Evolutionary conservation across 768 basidiomycete genomes (phyloP).

Genomic region (Phylloporus scabripes): DNA sequence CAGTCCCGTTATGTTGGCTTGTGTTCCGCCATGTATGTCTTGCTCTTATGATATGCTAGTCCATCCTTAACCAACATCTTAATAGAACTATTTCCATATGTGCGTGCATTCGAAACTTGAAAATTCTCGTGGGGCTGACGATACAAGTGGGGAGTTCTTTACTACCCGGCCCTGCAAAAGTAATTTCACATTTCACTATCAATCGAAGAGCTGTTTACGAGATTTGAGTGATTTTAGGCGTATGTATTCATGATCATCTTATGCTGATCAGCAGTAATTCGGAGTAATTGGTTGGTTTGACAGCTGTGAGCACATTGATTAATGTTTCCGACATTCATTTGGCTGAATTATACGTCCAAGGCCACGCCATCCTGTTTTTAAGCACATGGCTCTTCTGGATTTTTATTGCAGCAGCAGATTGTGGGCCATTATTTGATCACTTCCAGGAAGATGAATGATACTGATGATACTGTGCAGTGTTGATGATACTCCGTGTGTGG

Average conservation of each 20-base stretch:
- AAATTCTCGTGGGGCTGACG: neutral
- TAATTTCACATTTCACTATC: no score
- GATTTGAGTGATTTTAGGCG: no score
- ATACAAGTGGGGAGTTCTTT: neutral
- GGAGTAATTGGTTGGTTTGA: no score
- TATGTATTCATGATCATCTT: no score
- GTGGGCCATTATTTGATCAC: neutral
- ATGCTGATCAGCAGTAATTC: no score
- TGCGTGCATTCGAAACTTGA: neutral
- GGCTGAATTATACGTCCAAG: neutral
- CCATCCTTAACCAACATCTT: no score
- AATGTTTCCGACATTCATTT: neutral
- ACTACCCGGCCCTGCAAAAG: neutral
- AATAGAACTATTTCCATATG: neutral
- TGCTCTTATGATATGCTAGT: no score
- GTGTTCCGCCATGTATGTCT: neutral
- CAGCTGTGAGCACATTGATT: neutral
- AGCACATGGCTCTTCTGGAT: no score
- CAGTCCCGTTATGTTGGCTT: neutral
- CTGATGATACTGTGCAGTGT: neutral
- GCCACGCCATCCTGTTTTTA: no score
- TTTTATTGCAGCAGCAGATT: neutral
- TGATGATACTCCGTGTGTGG: conserved; percentile 2
- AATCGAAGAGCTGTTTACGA: no score
- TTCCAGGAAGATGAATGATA: neutral